A percentile compares a stretch with the other conserved stretches of the same genome.
phyloP scores from a whole-genome alignment of 306 rosid genomes.

The Calophaca sinica region DNA sequence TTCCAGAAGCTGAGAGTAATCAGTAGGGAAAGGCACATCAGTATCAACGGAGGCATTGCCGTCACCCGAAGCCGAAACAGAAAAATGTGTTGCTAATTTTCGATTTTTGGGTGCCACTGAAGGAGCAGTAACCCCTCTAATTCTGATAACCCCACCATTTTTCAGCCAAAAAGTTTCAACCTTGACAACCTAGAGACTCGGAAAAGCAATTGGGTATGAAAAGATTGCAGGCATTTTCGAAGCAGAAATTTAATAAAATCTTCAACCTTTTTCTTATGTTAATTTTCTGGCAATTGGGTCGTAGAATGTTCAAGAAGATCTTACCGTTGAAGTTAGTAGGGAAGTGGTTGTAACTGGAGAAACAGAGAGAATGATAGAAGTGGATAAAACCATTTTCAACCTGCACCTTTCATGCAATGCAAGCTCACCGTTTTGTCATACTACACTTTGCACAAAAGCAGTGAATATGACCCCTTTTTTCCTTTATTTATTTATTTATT shows the following conservation, averaged over 20 bases:
- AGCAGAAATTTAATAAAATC: neutral
- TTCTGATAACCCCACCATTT: slow-evolving; percentile 42
- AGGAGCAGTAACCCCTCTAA: slow-evolving; percentile 20
- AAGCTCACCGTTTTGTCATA: too few relatives aligned
- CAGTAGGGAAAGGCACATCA: slow-evolving; percentile 73
- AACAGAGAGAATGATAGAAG: slow-evolving; percentile 33
- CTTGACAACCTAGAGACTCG: slow-evolving; percentile 49
- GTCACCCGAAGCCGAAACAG: slow-evolving; percentile 57
- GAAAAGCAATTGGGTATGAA: slow-evolving; percentile 27
- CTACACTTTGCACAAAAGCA: too few relatives aligned
- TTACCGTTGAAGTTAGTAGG: slow-evolving; percentile 52
- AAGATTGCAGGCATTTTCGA: neutral
- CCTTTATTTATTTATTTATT: too few relatives aligned
- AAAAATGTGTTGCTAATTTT: slow-evolving; percentile 41
- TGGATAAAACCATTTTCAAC: slow-evolving; percentile 51
- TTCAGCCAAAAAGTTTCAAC: slow-evolving; percentile 43
- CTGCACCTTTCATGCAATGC: too few relatives aligned
- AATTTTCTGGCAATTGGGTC: neutral
- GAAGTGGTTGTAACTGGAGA: slow-evolving; percentile 33
- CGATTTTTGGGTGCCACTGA: slow-evolving; percentile 41
- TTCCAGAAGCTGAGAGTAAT: slow-evolving; percentile 83
- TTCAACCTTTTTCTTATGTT: neutral
- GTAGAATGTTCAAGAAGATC: neutral
- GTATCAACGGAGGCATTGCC: slow-evolving; percentile 54
- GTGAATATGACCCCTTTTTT: too few relatives aligned